phyloP scores from a whole-genome alignment of 1,139 yeast species.

The Hansenula lynferdii region DNA sequence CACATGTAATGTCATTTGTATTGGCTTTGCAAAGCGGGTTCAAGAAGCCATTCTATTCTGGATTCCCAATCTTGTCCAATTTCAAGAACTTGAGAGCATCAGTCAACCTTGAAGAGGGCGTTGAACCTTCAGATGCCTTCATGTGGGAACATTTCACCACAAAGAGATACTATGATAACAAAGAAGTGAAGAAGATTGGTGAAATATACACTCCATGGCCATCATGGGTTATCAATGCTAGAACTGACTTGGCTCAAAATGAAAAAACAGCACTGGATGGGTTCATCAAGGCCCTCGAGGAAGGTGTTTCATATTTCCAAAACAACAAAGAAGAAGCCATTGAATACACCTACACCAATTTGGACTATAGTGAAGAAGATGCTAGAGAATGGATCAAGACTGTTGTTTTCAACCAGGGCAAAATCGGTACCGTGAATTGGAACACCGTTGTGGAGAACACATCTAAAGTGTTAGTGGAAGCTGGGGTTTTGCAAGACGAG shows the following conservation, averaged over 20 bases:
- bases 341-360: constrained; percentile 53
- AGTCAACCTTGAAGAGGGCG: constrained; percentile 54
- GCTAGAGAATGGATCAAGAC: constrained; percentile 78
- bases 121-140: constrained; percentile 66
- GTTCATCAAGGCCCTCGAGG: constrained; percentile 51
- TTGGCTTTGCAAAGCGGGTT: constrained; percentile 58
- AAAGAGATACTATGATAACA: constrained; percentile 73
- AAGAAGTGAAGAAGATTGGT: constrained; percentile 79
- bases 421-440: constrained; percentile 39
- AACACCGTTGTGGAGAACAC: constrained; percentile 52
- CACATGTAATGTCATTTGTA: constrained; percentile 87
- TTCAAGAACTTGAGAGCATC: constrained; percentile 76
- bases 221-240: constrained; percentile 77
- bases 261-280: constrained; percentile 28
- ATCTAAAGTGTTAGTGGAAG: constrained; percentile 39
- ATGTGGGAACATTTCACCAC: constrained; percentile 97
- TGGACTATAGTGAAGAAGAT: constrained; percentile 76
- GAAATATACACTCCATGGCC: constrained; percentile 96
- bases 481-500: constrained; percentile 20
- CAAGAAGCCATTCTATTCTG: constrained; percentile 39
- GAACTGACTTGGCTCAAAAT: constrained; percentile 30
- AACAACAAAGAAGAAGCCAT: constrained; percentile 60
- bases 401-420: constrained; percentile 55
- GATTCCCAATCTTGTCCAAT: constrained; percentile 56
- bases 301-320: constrained; percentile 66